phyloP scores from a whole-genome alignment of 768 basidiomycete species.

The Tubosaeta sp. region DNA sequence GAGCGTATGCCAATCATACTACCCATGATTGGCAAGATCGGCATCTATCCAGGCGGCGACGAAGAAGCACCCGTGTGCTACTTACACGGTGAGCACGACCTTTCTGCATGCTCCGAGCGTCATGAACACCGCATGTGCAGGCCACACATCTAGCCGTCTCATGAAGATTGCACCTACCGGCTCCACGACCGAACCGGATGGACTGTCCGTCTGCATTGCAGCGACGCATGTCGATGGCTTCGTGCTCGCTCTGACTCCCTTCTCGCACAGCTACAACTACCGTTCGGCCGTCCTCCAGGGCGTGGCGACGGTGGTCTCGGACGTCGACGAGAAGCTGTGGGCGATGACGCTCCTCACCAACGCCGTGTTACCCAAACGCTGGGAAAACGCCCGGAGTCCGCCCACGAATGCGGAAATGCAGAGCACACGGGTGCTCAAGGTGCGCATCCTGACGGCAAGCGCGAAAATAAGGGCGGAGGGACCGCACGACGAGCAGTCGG shows the following conservation, averaged over 20 bases:
- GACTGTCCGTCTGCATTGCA: constrained; percentile 19
- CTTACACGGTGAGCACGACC: constrained; percentile 18
- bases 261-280: constrained; percentile 26
- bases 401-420: constrained; percentile 22
- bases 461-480: constrained; percentile 23
- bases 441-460: constrained; percentile 18
- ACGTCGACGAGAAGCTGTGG: constrained; percentile 23
- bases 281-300: constrained; percentile 24
- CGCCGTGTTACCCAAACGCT: constrained; percentile 19
- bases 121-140: constrained; percentile 1
- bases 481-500: constrained; percentile 18
- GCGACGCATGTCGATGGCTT: constrained; percentile 24
- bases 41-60: constrained; percentile 8
- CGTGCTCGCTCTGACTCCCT: constrained; percentile 20
- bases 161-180: constrained; percentile 18
- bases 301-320: constrained; percentile 9
- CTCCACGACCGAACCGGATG: background rate
- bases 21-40: constrained; percentile 26
- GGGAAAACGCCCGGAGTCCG: constrained; percentile 19
- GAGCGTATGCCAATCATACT: constrained; percentile 19
- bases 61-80: constrained; percentile 16
- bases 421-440: constrained; percentile 22
- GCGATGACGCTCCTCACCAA: constrained; percentile 21
- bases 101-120: background rate
- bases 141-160: constrained; percentile 22